These are phyloP conservation scores for Neocucurbitaria cava DNA, from an alignment of 2,329 filamentous ascomycete genomes.

Conservation along the genomic window DNA sequence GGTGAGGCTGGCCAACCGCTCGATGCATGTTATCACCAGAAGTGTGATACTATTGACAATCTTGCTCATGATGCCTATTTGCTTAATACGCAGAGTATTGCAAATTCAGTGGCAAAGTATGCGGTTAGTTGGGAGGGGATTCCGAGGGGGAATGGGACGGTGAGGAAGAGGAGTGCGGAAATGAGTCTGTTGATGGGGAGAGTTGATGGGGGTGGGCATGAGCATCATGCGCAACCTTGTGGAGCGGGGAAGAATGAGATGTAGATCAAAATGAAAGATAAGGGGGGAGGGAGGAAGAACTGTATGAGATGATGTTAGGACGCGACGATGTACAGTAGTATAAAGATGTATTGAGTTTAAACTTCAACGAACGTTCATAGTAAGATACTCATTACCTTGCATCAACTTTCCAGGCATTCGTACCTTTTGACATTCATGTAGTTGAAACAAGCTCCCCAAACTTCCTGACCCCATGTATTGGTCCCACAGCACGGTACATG, in stretches of 20 bases:
- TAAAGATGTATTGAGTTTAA: no score
- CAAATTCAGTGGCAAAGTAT: conserved; percentile 49
- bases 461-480: no score
- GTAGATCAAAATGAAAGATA: conserved; percentile 4
- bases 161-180: conserved; percentile 41
- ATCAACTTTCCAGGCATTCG: no score
- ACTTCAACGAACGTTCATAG: no score
- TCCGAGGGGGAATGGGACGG: conserved; percentile 34
- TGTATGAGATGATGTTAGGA: background rate
- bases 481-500: no score
- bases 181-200: conserved; percentile 24
- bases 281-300: background rate
- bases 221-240: conserved; percentile 35
- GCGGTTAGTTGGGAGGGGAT: conserved; percentile 46
- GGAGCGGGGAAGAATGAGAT: conserved; percentile 26
- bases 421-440: no score
- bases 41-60: conserved; percentile 48
- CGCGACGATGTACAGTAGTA: background rate
- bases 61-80: conserved; percentile 46
- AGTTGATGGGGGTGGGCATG: conserved; percentile 36
- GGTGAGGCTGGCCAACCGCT: conserved; percentile 47
- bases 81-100: conserved; percentile 49
- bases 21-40: conserved; percentile 49
- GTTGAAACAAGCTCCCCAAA: no score
- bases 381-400: no score